phyloP scores from a whole-genome alignment of 805 yeast genomes.

The Candida ipomoeae region DNA sequence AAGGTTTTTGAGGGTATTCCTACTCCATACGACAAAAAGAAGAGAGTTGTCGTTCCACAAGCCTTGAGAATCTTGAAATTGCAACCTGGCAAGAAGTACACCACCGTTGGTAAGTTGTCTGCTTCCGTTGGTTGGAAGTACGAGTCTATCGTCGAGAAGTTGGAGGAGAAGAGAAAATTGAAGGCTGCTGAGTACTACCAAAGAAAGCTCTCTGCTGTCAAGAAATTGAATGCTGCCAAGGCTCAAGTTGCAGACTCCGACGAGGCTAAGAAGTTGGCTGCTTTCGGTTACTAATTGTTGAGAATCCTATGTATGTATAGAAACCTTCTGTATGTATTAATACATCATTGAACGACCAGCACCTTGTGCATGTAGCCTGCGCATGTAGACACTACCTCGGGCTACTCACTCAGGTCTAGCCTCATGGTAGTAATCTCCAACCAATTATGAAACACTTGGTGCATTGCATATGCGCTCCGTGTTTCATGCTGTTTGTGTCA shows the following conservation, averaged over 20 bases:
- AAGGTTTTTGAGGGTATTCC: conserved; percentile 99
- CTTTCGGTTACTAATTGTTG: conserved; percentile 86
- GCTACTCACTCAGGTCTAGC: background rate
- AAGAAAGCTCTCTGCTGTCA: conserved; percentile 93
- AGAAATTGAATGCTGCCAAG: conserved; percentile 85
- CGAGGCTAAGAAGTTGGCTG: conserved; percentile 89
- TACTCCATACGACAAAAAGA: conserved; percentile 99
- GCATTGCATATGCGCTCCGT: background rate
- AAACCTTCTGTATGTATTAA: conserved; percentile 15
- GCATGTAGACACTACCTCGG: background rate
- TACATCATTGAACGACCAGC: conserved; percentile 13
- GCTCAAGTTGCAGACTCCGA: conserved; percentile 86
- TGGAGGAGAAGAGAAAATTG: conserved; percentile 99
- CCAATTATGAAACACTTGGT: no score
- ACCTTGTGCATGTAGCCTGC: background rate
- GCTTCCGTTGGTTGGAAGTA: conserved; percentile 99
- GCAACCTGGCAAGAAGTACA: conserved; percentile 99
- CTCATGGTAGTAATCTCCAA: background rate
- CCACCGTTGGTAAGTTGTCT: conserved; percentile 95
- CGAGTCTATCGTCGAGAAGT: conserved; percentile 95
- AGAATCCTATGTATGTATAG: conserved; percentile 13
- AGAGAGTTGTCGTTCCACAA: conserved; percentile 99
- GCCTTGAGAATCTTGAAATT: conserved; percentile 98
- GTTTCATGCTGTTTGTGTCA: background rate
- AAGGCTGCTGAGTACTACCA: conserved; percentile 98